Evolutionary conservation across 2,329 filamentous ascomycete genomes (phyloP).

Genomic region (Colletotrichum sublineola): DNA sequence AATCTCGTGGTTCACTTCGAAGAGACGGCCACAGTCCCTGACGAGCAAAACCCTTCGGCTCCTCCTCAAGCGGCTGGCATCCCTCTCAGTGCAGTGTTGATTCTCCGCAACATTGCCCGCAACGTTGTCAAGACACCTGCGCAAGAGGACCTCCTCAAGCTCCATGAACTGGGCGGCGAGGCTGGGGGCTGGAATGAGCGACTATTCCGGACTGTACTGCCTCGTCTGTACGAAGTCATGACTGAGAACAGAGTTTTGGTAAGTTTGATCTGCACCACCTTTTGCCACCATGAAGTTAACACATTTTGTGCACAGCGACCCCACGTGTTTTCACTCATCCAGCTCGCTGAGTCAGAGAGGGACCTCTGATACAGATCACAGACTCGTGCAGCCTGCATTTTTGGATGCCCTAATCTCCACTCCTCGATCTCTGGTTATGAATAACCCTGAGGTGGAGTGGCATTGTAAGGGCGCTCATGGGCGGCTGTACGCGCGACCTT

Average conservation of each 20-base stretch:
- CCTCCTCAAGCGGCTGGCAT: constrained; percentile 78
- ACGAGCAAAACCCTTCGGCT: constrained; percentile 70
- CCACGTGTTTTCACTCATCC: constrained; percentile 36
- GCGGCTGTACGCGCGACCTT: background rate
- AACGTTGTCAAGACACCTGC: constrained; percentile 73
- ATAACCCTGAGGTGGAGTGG: background rate
- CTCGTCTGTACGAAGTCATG: constrained; percentile 76
- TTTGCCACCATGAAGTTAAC: background rate
- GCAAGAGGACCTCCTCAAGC: constrained; percentile 66
- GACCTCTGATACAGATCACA: constrained; percentile 17
- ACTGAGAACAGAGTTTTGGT: constrained; percentile 76
- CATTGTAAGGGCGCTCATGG: background rate
- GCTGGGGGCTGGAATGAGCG: constrained; percentile 74
- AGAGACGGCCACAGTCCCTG: constrained; percentile 67
- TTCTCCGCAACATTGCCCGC: constrained; percentile 82
- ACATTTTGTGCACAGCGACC: constrained; percentile 21
- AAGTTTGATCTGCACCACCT: constrained; percentile 47
- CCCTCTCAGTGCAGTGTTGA: constrained; percentile 81
- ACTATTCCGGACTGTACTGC: constrained; percentile 75
- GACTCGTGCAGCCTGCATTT: background rate
- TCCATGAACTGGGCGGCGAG: constrained; percentile 61
- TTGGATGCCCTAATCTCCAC: background rate
- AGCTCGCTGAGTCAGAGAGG: constrained; percentile 27
- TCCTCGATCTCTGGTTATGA: background rate
- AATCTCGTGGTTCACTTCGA: constrained; percentile 68